Evolutionary conservation across 306 rosid genomes (phyloP).

Genomic region (Potentilla sterilis): DNA sequence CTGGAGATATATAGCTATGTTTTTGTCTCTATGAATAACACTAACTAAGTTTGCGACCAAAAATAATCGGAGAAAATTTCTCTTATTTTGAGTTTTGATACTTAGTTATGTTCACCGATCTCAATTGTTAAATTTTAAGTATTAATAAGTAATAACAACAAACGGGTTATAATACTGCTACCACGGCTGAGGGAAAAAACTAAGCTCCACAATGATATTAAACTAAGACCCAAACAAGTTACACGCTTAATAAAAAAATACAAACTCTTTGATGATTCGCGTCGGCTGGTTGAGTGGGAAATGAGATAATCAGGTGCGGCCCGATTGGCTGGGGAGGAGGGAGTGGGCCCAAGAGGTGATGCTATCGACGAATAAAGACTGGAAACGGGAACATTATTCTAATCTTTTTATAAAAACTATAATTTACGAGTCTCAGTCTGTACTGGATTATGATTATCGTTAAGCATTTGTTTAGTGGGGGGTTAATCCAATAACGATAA

Average conservation of each 20-base stretch:
- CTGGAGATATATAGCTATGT: neutral
- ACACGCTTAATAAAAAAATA: neutral
- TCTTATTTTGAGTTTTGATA: no score
- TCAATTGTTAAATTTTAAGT: no score
- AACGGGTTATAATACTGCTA: no score
- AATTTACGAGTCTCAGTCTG: neutral
- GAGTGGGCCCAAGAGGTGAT: constrained; percentile 14
- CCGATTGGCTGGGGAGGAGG: constrained; percentile 7
- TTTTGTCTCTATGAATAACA: neutral
- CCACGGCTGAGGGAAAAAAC: neutral
- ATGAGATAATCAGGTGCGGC: constrained; percentile 11
- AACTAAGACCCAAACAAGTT: neutral
- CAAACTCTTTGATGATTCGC: no score
- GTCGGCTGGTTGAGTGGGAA: constrained; percentile 14
- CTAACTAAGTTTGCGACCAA: neutral
- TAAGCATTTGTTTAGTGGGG: neutral
- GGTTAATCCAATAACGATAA: constrained; percentile 4
- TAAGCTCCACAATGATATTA: neutral
- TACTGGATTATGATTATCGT: neutral
- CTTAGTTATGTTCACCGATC: no score
- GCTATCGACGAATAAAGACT: constrained; percentile 17
- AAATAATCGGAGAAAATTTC: no score
- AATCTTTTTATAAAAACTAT: neutral
- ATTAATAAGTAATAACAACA: no score
- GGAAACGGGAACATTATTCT: neutral